Percentiles rank a stretch among this genome's conserved stretches.
Evolutionary conservation across 176 grass and related monocot species (phyloP).

Genomic region (Otatea glauca): DNA sequence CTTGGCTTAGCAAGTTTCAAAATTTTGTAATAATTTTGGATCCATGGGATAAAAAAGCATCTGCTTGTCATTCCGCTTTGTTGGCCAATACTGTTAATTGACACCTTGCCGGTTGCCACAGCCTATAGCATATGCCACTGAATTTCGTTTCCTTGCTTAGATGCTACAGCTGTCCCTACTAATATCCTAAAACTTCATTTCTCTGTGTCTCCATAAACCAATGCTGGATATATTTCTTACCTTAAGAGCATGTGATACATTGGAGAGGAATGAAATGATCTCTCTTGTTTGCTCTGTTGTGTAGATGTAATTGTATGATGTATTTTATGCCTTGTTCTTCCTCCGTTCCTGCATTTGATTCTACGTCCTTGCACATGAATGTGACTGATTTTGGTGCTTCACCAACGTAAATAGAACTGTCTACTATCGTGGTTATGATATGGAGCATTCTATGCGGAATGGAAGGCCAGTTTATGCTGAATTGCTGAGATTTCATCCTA

Average conservation of each 20-base stretch:
- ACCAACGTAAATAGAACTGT: background rate
- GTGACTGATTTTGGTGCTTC: background rate
- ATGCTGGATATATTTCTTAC: slow-evolving; percentile 14
- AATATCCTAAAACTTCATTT: slow-evolving; percentile 12
- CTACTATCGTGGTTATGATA: background rate
- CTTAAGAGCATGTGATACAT: background rate
- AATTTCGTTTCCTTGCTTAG: background rate
- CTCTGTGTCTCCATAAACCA: background rate
- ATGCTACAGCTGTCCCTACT: background rate
- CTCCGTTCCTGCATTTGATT: background rate
- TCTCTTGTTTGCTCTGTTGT: background rate
- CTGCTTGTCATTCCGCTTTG: slow-evolving; percentile 4
- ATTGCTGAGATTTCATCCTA: background rate
- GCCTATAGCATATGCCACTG: slow-evolving; percentile 8
- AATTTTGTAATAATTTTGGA: slow-evolving; percentile 53
- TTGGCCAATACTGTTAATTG: slow-evolving; percentile 35
- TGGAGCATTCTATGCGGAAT: background rate
- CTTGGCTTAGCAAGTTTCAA: slow-evolving; percentile 42
- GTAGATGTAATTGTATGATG: background rate
- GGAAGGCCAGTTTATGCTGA: background rate
- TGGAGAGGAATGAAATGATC: background rate
- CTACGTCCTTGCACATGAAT: background rate
- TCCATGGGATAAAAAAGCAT: slow-evolving; percentile 28
- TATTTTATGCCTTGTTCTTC: background rate
- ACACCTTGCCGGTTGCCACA: slow-evolving; percentile 1